Percentiles rank a stretch among this genome's conserved stretches.
phyloP scores from a whole-genome alignment of 768 basidiomycete genomes.

The Pilatotrama ljubarskyi region DNA sequence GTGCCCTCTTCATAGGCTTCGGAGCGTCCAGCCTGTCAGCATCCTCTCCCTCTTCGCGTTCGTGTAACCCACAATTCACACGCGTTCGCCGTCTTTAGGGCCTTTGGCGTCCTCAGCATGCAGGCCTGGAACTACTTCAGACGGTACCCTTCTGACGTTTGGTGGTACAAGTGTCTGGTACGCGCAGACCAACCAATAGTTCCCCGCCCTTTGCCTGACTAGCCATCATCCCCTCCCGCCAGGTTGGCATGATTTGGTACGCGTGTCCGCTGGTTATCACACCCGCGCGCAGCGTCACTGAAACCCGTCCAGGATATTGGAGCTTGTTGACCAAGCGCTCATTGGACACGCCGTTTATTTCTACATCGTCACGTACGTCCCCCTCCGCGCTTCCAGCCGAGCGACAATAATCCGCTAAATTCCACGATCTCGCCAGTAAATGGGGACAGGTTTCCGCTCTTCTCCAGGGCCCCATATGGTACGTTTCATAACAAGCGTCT shows the following conservation, averaged over 20 bases:
- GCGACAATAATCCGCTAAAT: too few species aligned
- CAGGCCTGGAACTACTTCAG: conserved; percentile 58
- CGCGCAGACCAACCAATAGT: conserved; percentile 26
- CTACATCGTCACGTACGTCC: conserved; percentile 53
- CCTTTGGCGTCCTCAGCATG: conserved; percentile 55
- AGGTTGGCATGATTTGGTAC: conserved; percentile 39
- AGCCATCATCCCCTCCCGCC: neutral
- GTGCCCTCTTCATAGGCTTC: conserved; percentile 62
- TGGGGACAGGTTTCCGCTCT: conserved; percentile 29
- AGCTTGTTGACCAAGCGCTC: conserved; percentile 50
- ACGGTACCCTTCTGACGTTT: conserved; percentile 54
- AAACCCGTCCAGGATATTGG: conserved; percentile 41
- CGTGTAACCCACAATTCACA: conserved; percentile 12
- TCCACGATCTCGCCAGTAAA: conserved; percentile 24
- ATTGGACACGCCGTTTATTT: conserved; percentile 54
- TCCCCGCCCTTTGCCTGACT: neutral
- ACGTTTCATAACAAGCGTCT: too few species aligned
- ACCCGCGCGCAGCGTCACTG: neutral
- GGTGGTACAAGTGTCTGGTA: conserved; percentile 52
- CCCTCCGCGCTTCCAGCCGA: too few species aligned
- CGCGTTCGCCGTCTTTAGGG: conserved; percentile 33
- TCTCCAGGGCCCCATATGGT: conserved; percentile 18
- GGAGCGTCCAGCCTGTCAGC: conserved; percentile 43
- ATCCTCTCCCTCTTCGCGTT: neutral
- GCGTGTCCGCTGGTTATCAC: too few species aligned